Evolutionary conservation across 139 green algal genomes (phyloP), one percentile per base, ranked within the genome.

Genomic region (Coccomyxa sp.): DNA sequence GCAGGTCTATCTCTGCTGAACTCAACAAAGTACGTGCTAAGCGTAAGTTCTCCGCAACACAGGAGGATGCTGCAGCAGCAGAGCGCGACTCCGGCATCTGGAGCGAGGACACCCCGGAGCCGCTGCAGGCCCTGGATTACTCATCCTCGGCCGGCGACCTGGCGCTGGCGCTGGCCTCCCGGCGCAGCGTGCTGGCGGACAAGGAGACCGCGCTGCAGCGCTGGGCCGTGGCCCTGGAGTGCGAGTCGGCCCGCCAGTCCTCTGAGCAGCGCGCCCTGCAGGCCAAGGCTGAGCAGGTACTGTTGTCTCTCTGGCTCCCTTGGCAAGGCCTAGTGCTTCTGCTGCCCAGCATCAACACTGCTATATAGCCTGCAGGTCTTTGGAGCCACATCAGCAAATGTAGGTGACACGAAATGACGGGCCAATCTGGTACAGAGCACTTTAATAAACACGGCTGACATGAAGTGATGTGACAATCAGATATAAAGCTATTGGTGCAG

Each of bases 191-290:
- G 38, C 68, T 88, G 35, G 37, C 81, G n/a, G 85, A 89, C 78
- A 71, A 79, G 1, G 86, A 90, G 77, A 90, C 86, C 5, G 77
- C 77, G 7, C 80, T 90, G n/a, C 85, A 90, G 77, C 85, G 85
- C 55, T 90, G 86, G 86, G 79, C 78, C 27, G 69, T 86, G 38
- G 75, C 81, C 0, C 77, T 90, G 31, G 78, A 85, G 75, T 58
- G 82, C 50, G 85, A 86, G 68, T 75, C 81, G 6, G 73, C 76
- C 0, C 50, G 73, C 36, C 81, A 87, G 79, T 72, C 78, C n/a
- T 39, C 79, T 39, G 77, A 72, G 31, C 74, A 55, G 16, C 29
- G 33, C 27, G 37, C 73, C 44, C 75, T 88, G 22, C 41, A 70
- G 14, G 39, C 54, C 1, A 71, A 80, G 64, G 79, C 82, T 24